Base-by-base conservation (phyloP, 208 protist genomes). In the Leishmania major region DNA sequence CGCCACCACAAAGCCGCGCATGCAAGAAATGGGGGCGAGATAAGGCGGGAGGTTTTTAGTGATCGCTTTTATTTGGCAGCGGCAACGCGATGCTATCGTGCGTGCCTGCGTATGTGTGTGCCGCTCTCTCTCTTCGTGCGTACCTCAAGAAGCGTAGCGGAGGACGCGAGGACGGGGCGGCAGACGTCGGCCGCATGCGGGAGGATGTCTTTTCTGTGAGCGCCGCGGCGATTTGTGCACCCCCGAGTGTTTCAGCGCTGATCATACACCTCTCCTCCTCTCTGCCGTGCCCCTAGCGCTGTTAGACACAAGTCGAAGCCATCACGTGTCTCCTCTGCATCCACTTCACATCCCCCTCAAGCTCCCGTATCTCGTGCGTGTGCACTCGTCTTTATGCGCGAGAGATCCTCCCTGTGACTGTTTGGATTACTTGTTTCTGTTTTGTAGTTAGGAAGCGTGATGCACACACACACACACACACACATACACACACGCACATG, bases 401-500 rank as follows among this genome's bases (percentile, higher is more conserved):
- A 25, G 62, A 43, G 31, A 31, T 35, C 15, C 62, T 69, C 31
- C 15, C 57, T 31, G 53, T 7, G 25, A 40, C 4, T 1, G 31
- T 69, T 2, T 40, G 31, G 62, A 19, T 40, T 40, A 31, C 13
- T 69, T 59, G 55, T 69, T 69, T 47, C 43, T 37, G 15, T 47
- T 43, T 74, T 35, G 70, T 74, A 53, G 47, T 40, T 74, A 74
- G 70, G 43, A 74, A 74, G 45, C 13, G 40, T 49, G 8, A 40
- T 17, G 35, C 51, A 25, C 49, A 45, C 73, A 77, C 28, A 31
- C 73, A 15, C 73, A n/a, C 51, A 75, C 2, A 13, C 17, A 75
- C 70, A 6, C 67, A 43, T 1, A 2, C 37, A 49, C 40, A 73
- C 31, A 0, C 62, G 35, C 62, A 15, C 66, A 43, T 45, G 17